These are phyloP conservation scores for Pisolithus sp. DNA, from an alignment of 768 basidiomycete species.

Conservation along the genomic window DNA sequence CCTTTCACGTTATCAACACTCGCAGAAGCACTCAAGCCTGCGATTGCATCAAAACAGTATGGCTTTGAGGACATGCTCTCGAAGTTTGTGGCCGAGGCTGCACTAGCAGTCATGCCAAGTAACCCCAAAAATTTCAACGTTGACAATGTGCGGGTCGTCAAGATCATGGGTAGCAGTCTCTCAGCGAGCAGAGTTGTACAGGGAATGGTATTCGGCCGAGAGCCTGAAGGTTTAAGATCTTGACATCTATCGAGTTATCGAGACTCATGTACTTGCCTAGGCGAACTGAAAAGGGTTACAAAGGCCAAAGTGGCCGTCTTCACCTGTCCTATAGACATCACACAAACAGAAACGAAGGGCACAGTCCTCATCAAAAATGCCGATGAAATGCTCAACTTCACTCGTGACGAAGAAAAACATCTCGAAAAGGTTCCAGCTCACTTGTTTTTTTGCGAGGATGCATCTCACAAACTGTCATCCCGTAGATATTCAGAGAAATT, in stretches of 20 bases:
- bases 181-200: constrained; percentile 79
- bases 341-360: constrained; percentile 98
- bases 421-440: constrained; percentile 67
- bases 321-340: constrained; percentile 85
- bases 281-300: constrained; percentile 72
- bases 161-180: constrained; percentile 95
- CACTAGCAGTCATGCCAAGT: constrained; percentile 83
- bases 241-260: background rate
- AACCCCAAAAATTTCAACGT: constrained; percentile 94
- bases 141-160: constrained; percentile 96
- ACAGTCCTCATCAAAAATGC: constrained; percentile 94
- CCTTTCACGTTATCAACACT: constrained; percentile 70
- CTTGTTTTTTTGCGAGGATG: too few relatives aligned
- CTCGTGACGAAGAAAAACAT: constrained; percentile 92
- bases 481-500: constrained; percentile 92
- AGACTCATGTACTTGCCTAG: constrained; percentile 29
- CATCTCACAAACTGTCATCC: background rate
- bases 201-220: constrained; percentile 97
- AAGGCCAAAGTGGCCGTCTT: constrained; percentile 94
- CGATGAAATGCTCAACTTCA: constrained; percentile 96
- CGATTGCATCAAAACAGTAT: constrained; percentile 97
- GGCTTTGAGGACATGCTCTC: constrained; percentile 84
- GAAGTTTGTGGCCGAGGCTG: constrained; percentile 85
- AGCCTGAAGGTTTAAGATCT: constrained; percentile 70
- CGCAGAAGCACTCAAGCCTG: constrained; percentile 73